These are phyloP conservation scores for Epichloe typhina DNA, from an alignment of 2,329 filamentous ascomycete species.

Conservation along the genomic window DNA sequence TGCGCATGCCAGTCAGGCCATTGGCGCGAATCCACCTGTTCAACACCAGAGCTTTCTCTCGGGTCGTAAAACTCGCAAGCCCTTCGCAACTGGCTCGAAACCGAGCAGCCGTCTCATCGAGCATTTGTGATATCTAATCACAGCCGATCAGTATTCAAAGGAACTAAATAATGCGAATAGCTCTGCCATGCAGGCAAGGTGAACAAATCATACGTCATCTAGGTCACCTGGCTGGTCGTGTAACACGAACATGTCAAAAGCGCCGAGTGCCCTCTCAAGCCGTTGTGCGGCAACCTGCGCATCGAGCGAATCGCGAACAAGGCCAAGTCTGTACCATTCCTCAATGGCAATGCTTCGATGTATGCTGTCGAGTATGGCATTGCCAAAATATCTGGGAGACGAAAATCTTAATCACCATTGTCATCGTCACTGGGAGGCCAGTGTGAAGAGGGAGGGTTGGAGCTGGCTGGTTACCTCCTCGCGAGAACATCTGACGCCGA, in stretches of 20 bases:
- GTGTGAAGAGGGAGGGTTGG: neutral
- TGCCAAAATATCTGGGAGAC: constrained; percentile 54
- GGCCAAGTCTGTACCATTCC: constrained; percentile 48
- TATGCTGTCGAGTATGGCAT: constrained; percentile 61
- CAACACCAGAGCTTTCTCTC: constrained; percentile 54
- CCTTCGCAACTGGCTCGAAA: constrained; percentile 41
- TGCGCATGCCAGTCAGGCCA: constrained; percentile 57
- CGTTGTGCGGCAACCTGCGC: constrained; percentile 25
- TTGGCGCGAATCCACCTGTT: constrained; percentile 55
- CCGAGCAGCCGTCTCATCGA: constrained; percentile 48
- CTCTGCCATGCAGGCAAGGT: neutral
- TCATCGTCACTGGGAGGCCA: neutral
- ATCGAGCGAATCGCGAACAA: constrained; percentile 9
- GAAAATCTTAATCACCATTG: constrained; percentile 5
- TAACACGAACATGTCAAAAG: constrained; percentile 82
- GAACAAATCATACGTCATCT: constrained; percentile 42
- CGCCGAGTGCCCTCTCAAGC: constrained; percentile 63
- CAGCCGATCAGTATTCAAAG: neutral
- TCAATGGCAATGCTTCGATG: constrained; percentile 68
- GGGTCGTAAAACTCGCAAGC: constrained; percentile 44
- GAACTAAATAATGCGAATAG: neutral
- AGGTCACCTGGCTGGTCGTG: constrained; percentile 61
- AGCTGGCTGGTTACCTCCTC: constrained; percentile 35
- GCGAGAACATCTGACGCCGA: constrained; percentile 63
- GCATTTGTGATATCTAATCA: constrained; percentile 42